Percentiles rank a stretch among this genome's conserved stretches.
These are phyloP conservation scores for Lentinula edodes DNA, from an alignment of 768 basidiomycete species.

Conservation along the genomic window DNA sequence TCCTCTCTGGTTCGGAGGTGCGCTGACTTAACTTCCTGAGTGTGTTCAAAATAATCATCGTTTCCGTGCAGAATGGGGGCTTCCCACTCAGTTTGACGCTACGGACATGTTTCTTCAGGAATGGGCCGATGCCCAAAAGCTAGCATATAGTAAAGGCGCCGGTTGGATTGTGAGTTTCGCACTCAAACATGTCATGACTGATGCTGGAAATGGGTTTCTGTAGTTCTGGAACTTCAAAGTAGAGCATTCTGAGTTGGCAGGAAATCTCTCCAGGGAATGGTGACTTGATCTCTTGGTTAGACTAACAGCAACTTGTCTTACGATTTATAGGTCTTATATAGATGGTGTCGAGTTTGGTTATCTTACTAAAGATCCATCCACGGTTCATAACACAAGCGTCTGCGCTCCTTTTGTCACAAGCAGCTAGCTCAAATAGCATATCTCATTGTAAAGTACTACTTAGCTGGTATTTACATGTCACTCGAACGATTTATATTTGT, in stretches of 20 bases:
- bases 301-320: background rate
- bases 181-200: background rate
- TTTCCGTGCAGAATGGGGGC: conserved; percentile 14
- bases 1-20: conserved; percentile 46
- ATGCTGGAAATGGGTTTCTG: background rate
- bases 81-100: conserved; percentile 60
- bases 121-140: conserved; percentile 77
- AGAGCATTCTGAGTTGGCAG: conserved; percentile 48
- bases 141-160: conserved; percentile 50
- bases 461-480: too few species aligned
- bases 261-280: conserved; percentile 59
- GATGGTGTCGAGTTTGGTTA: conserved; percentile 55
- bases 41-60: background rate
- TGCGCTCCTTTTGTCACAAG: conserved; percentile 46
- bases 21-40: background rate
- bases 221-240: conserved; percentile 75
- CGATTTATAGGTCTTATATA: conserved; percentile 57
- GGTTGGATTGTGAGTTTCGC: conserved; percentile 59
- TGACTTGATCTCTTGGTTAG: conserved; percentile 20
- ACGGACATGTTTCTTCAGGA: conserved; percentile 53
- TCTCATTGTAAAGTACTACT: too few species aligned
- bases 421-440: too few species aligned
- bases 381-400: conserved; percentile 52
- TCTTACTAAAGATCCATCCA: conserved; percentile 58
- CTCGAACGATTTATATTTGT: too few species aligned